These are phyloP conservation scores for Brassica incana DNA, from an alignment of 345 rosid genomes.

Conservation along the genomic window DNA sequence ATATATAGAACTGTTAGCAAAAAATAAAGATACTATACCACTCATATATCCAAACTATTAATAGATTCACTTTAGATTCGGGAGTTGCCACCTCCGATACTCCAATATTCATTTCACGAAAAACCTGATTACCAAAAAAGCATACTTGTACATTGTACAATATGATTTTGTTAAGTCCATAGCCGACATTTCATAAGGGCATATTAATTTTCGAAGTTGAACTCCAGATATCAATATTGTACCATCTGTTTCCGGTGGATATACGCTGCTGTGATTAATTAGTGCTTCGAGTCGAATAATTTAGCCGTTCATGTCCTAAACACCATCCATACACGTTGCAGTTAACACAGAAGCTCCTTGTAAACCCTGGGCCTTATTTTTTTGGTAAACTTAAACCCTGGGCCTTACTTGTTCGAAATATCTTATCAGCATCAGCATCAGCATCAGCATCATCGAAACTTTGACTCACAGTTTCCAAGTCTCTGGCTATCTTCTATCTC, in stretches of 20 bases:
- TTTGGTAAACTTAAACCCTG: background rate
- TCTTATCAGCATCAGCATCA: background rate
- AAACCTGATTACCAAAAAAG: background rate
- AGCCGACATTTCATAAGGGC: conserved; percentile 2
- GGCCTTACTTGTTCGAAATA: conserved; percentile 3
- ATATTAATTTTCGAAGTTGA: conserved; percentile 12
- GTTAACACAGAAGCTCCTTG: background rate
- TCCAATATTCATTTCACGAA: background rate
- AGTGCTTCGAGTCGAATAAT: background rate
- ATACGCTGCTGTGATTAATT: background rate
- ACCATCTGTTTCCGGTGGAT: background rate
- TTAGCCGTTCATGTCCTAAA: background rate
- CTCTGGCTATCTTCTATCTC: background rate
- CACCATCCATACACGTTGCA: conserved; percentile 19
- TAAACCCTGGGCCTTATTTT: too few species aligned
- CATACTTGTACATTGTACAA: background rate
- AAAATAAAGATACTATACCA: too few species aligned
- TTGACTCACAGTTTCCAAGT: conserved; percentile 5
- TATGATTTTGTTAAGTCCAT: conserved; percentile 2
- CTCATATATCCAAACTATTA: background rate
- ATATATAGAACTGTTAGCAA: too few species aligned
- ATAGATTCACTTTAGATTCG: background rate
- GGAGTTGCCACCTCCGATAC: conserved; percentile 1
- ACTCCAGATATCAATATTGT: background rate
- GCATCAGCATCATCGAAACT: background rate